Conservation (phyloP, 495 filamentous ascomycete species). For the Talaromyces thailandensis region DNA sequence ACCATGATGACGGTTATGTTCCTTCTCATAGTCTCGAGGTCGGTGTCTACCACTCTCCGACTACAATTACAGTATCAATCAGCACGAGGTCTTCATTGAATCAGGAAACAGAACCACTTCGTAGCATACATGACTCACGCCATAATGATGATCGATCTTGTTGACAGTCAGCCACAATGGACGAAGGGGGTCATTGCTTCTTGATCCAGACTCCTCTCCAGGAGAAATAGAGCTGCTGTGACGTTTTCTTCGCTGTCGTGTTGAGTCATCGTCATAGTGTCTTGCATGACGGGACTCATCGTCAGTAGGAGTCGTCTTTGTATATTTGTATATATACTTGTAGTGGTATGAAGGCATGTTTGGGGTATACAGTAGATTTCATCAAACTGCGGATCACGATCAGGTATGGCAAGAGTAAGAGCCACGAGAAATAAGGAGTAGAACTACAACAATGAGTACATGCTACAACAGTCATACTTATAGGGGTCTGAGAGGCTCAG, state of each 20-base stretch:
- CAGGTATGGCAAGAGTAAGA: neutral
- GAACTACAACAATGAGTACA: neutral
- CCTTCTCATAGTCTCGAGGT: neutral
- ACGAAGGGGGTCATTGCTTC: neutral
- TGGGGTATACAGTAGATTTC: neutral
- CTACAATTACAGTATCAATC: neutral
- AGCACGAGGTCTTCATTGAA: neutral
- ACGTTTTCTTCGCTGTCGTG: neutral
- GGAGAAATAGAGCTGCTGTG: neutral
- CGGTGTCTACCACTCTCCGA: neutral
- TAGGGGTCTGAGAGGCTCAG: neutral
- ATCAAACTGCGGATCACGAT: no score
- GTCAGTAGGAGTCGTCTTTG: neutral
- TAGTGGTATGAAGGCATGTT: constrained; percentile 1
- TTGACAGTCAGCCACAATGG: neutral
- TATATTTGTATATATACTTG: neutral
- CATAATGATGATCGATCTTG: neutral
- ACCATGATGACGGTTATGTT: neutral
- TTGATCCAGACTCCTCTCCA: neutral
- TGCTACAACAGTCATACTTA: neutral
- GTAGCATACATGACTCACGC: neutral
- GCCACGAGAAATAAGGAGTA: neutral
- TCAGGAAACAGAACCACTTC: neutral
- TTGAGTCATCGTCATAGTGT: neutral
- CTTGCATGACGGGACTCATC: neutral